Evolutionary conservation across 2,329 filamentous ascomycete species (phyloP), one percentile per base, ranked within the genome.

Genomic region (Achaetomium macrosporum): DNA sequence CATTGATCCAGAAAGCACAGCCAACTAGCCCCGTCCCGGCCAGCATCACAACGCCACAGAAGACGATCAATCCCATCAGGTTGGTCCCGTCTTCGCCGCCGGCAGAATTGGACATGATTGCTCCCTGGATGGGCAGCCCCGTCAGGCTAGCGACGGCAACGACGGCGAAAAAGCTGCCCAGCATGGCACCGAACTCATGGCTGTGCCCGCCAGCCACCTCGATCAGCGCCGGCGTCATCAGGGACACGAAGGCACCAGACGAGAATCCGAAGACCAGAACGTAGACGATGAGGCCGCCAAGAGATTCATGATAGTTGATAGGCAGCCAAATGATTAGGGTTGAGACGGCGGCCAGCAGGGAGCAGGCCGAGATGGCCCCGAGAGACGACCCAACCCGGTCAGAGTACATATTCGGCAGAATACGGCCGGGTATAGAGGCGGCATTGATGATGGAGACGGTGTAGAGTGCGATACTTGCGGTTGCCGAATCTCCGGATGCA

Each of bases 331-430:
- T 50, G 3, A 43, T 20, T 13, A 50, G 25, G 5, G 44, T 25
- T 7, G 20, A 44, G 47, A 39, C 19, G 33, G 31, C 47, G 8
- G 40, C 19, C 15, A 43, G 13, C 15, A 50, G 29, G 13, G 40
- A n/a, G 17, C 30, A 42, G 6, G 17, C 13, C 5, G 47, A 5
- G 16, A 43, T 35, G 17, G 20, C 36, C 7, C 40, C 15, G 16
- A 50, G 19, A 12, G 47, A 50, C 11, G 47, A 50, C 2, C 47
- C 47, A 6, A 50, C 47, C 29, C 29, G 30, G 47, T 42, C 41
- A 2, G 47, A 43, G n/a, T 50, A 50, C 17, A 50, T 36, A 40
- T 50, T 50, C 30, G 47, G 47, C 4, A 50, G 47, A 7, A 50
- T 50, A 7, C 47, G 40, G 19, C 47, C 47, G 6, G 40, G 40